Evolutionary conservation across 2,329 filamentous ascomycete species (phyloP).

Genomic region (Neophaeococcomyces aloes): DNA sequence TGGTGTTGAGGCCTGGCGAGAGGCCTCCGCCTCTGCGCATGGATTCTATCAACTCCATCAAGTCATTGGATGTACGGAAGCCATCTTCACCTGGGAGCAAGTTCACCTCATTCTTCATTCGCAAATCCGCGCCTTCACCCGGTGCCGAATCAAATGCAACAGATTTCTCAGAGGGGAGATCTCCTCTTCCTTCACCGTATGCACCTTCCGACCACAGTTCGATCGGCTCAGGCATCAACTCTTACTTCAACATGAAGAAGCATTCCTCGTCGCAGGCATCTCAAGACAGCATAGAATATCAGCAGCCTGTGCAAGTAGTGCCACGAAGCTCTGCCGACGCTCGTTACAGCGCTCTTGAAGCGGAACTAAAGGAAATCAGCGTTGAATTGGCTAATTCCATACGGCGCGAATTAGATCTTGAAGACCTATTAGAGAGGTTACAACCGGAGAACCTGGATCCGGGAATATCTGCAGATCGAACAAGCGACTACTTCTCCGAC

Average conservation of each 20-base stretch:
- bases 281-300: slow-evolving; percentile 40
- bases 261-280: slow-evolving; percentile 41
- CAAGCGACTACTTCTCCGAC: slow-evolving; percentile 97
- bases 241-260: slow-evolving; percentile 8
- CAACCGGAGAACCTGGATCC: slow-evolving; percentile 60
- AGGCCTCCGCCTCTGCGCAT: slow-evolving; percentile 36
- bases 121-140: slow-evolving; percentile 48
- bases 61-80: slow-evolving; percentile 29
- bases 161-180: slow-evolving; percentile 52
- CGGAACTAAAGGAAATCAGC: slow-evolving; percentile 87
- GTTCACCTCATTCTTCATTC: slow-evolving; percentile 57
- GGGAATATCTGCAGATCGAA: slow-evolving; percentile 45
- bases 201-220: slow-evolving; percentile 28
- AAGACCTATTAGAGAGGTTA: slow-evolving; percentile 81
- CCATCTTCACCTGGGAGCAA: slow-evolving; percentile 46
- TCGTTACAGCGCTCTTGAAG: slow-evolving; percentile 59
- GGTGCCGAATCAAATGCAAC: slow-evolving; percentile 50
- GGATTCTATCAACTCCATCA: slow-evolving; percentile 29
- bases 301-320: slow-evolving; percentile 19
- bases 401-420: slow-evolving; percentile 86
- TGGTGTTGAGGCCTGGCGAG: slow-evolving; percentile 35
- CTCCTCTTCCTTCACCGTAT: slow-evolving; percentile 48
- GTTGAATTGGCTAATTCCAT: slow-evolving; percentile 87
- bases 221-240: slow-evolving; percentile 19
- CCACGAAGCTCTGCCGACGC: slow-evolving; percentile 8